These are phyloP conservation scores for Marasmius tenuissimus DNA, from an alignment of 1,284 basidiomycete genomes.

Conservation along the genomic window DNA sequence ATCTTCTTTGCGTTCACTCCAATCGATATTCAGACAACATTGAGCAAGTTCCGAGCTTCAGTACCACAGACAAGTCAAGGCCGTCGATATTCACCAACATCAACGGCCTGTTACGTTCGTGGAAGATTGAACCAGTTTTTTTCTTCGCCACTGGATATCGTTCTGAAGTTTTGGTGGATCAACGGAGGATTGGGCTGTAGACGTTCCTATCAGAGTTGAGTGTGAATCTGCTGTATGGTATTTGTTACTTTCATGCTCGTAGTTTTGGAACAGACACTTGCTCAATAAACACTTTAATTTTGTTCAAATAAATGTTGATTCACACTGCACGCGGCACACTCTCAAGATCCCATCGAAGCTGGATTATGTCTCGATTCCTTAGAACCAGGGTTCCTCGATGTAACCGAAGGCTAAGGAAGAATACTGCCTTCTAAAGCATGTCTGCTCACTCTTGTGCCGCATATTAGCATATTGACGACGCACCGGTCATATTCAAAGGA, in stretches of 20 bases:
- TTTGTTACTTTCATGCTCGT: slow-evolving; percentile 40
- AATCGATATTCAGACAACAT: background rate
- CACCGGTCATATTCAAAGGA: too few relatives aligned
- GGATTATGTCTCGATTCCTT: too few relatives aligned
- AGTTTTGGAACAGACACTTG: slow-evolving; percentile 60
- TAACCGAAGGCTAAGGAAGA: too few relatives aligned
- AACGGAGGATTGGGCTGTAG: slow-evolving; percentile 35
- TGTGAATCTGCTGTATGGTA: slow-evolving; percentile 25
- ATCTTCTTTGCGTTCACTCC: background rate
- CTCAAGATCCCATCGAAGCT: too few relatives aligned
- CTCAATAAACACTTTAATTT: background rate
- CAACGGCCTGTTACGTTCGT: slow-evolving; percentile 58
- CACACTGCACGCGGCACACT: too few relatives aligned
- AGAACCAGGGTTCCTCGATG: too few relatives aligned
- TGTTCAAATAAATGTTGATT: too few relatives aligned
- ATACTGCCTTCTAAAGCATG: too few relatives aligned
- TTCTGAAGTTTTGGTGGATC: slow-evolving; percentile 45
- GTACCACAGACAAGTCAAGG: slow-evolving; percentile 61
- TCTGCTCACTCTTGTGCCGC: too few relatives aligned
- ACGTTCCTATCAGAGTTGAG: slow-evolving; percentile 59
- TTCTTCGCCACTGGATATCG: slow-evolving; percentile 41
- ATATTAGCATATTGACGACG: too few relatives aligned
- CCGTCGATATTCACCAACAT: slow-evolving; percentile 24
- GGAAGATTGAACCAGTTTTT: slow-evolving; percentile 41
- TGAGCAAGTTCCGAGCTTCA: background rate